Evolutionary conservation across 2,329 filamentous ascomycete genomes (phyloP).

Genomic region (Penicillium sp.): DNA sequence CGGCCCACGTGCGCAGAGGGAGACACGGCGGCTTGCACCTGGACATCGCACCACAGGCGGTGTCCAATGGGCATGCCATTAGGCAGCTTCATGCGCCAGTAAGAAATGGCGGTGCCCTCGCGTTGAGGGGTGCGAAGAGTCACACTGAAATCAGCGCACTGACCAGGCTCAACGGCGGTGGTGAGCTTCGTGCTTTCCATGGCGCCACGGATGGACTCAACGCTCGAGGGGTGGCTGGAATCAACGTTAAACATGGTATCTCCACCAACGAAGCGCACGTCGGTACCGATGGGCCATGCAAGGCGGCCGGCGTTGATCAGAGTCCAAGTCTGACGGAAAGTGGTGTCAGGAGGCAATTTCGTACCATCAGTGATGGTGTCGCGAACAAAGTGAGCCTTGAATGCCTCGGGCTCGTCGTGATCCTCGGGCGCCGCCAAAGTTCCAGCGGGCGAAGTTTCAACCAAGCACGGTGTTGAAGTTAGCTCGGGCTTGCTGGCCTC

Average conservation of each 20-base stretch:
- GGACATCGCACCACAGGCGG: slow-evolving; percentile 89
- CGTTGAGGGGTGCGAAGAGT: slow-evolving; percentile 73
- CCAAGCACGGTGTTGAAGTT: background rate
- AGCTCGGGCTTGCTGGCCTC: slow-evolving; percentile 11
- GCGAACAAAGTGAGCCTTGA: slow-evolving; percentile 63
- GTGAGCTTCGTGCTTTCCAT: slow-evolving; percentile 76
- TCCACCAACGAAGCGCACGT: slow-evolving; percentile 84
- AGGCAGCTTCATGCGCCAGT: slow-evolving; percentile 86
- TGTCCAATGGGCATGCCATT: slow-evolving; percentile 82
- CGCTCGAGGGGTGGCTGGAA: slow-evolving; percentile 69
- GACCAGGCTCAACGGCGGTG: slow-evolving; percentile 62
- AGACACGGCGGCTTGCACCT: slow-evolving; percentile 46
- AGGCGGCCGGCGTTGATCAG: slow-evolving; percentile 74
- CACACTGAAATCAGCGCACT: slow-evolving; percentile 75
- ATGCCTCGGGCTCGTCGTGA: slow-evolving; percentile 10
- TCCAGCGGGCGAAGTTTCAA: slow-evolving; percentile 1
- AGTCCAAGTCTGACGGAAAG: slow-evolving; percentile 87
- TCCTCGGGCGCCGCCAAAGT: background rate
- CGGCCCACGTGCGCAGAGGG: slow-evolving; percentile 8
- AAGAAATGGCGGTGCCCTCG: slow-evolving; percentile 77
- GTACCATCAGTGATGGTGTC: slow-evolving; percentile 78
- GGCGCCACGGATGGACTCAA: slow-evolving; percentile 68
- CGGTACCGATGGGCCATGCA: slow-evolving; percentile 82
- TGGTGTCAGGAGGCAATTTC: slow-evolving; percentile 59
- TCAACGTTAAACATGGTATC: slow-evolving; percentile 96